Percentiles rank a stretch among this genome's conserved stretches.
Conservation (phyloP, 2,329 filamentous ascomycete genomes). For the Fusarium sp. region DNA sequence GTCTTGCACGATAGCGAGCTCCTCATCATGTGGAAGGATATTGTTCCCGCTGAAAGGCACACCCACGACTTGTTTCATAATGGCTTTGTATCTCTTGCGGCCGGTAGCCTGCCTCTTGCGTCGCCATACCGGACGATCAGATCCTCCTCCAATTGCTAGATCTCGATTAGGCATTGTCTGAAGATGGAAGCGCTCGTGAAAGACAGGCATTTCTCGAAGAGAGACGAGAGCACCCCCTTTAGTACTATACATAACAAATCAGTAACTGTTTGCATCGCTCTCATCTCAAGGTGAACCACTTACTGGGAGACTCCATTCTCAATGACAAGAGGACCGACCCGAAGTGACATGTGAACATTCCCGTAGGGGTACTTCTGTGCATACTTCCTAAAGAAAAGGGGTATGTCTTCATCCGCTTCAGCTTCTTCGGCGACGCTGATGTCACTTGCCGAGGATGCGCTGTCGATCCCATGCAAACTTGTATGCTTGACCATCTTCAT, state of each 20-base stretch:
- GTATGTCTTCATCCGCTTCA: conserved; percentile 48
- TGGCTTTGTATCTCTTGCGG: conserved; percentile 54
- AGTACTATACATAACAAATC: conserved; percentile 30
- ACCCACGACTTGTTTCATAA: conserved; percentile 60
- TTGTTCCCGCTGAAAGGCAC: conserved; percentile 53
- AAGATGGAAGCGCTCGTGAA: conserved; percentile 42
- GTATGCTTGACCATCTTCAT: conserved; percentile 26
- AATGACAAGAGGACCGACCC: conserved; percentile 58
- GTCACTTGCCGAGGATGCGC: conserved; percentile 25
- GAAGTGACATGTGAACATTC: conserved; percentile 59
- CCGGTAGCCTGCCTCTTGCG: conserved; percentile 19
- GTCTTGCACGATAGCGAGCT: conserved; percentile 50
- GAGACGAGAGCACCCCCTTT: conserved; percentile 50
- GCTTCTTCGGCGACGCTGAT: conserved; percentile 34
- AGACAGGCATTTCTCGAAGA: conserved; percentile 40
- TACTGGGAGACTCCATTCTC: conserved; percentile 58
- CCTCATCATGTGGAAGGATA: conserved; percentile 41
- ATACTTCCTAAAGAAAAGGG: conserved; percentile 50
- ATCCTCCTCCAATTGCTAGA: conserved; percentile 31
- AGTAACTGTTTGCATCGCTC: not conserved
- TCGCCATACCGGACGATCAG: conserved; percentile 27
- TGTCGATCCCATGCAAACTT: conserved; percentile 17
- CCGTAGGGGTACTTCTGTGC: conserved; percentile 55
- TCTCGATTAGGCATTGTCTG: conserved; percentile 38
- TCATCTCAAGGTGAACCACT: conserved; percentile 19